These are phyloP conservation scores for Roridomyces roridus DNA, from an alignment of 768 basidiomycete genomes.

Conservation along the genomic window DNA sequence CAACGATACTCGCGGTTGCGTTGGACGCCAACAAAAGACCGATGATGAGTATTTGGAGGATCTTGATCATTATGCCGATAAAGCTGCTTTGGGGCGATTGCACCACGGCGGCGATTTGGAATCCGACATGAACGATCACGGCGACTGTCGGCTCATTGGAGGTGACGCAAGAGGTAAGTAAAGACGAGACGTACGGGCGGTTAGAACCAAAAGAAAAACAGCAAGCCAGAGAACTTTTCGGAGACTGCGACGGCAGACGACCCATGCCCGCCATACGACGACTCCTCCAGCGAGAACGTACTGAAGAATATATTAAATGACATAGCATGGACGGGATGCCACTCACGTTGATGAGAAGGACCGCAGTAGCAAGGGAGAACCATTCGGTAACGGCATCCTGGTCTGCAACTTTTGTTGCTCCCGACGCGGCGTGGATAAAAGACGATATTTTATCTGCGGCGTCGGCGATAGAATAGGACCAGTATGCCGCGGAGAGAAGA, in stretches of 20 bases:
- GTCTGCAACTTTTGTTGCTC: not conserved
- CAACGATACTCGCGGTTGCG: not conserved
- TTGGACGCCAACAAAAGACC: not conserved
- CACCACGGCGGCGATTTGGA: not conserved
- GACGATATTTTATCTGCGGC: constrained; percentile 1
- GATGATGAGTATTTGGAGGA: not conserved
- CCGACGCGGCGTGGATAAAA: not conserved
- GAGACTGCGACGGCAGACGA: constrained; percentile 2
- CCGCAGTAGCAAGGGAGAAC: constrained; percentile 6
- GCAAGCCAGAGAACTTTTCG: constrained; percentile 3
- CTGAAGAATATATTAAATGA: not conserved
- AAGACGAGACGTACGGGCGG: constrained; percentile 4
- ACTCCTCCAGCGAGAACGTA: constrained; percentile 11
- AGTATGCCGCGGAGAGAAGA: constrained; percentile 4
- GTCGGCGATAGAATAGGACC: constrained; percentile 14
- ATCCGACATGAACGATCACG: not conserved
- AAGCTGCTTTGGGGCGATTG: not conserved
- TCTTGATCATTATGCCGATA: not conserved
- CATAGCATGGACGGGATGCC: not conserved
- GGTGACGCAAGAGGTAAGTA: too few species aligned
- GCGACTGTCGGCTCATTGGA: not conserved
- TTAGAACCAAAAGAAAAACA: constrained; percentile 5
- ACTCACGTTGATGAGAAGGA: constrained; percentile 11
- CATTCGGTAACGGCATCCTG: constrained; percentile 12
- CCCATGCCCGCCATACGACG: constrained; percentile 22